Percentiles rank a stretch among this genome's conserved stretches.
phyloP scores from a whole-genome alignment of 176 grass and related monocot species.

The Oryza meyeriana region DNA sequence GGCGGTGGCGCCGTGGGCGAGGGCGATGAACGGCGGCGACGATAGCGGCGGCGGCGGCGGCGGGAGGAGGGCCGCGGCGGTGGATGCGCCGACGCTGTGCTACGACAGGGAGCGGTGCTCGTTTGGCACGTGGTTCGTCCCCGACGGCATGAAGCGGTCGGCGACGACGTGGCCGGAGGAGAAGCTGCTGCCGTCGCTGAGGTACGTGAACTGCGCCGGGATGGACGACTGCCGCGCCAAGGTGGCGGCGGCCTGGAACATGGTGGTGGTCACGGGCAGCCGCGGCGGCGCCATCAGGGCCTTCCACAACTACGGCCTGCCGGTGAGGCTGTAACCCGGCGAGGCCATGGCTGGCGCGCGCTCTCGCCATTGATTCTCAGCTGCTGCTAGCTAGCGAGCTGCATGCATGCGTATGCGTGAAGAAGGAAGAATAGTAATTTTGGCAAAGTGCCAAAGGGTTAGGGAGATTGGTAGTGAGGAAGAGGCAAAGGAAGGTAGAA shows the following conservation, averaged over 20 bases:
- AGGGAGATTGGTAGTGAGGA: neutral
- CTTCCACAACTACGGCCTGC: conserved; percentile 87
- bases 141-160: conserved; percentile 30
- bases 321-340: conserved; percentile 47
- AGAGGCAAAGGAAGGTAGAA: neutral
- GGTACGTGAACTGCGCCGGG: neutral
- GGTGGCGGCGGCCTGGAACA: conserved; percentile 50
- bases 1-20: conserved; percentile 53
- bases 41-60: neutral
- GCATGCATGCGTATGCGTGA: neutral
- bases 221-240: neutral
- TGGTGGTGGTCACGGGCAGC: conserved; percentile 57
- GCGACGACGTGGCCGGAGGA: conserved; percentile 76
- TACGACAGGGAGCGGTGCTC: conserved; percentile 43
- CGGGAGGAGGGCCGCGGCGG: neutral
- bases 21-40: neutral
- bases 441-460: neutral
- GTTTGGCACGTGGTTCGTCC: conserved; percentile 49
- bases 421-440: neutral
- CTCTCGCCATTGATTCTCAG: neutral
- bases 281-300: conserved; percentile 61
- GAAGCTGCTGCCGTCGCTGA: conserved; percentile 36
- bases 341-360: neutral
- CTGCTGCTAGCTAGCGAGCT: neutral
- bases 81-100: neutral